Percentiles rank a stretch among this genome's conserved stretches.
Evolutionary conservation across 371 early-diverging fungal genomes (phyloP).

Genomic region (Funneliformis caledonium): DNA sequence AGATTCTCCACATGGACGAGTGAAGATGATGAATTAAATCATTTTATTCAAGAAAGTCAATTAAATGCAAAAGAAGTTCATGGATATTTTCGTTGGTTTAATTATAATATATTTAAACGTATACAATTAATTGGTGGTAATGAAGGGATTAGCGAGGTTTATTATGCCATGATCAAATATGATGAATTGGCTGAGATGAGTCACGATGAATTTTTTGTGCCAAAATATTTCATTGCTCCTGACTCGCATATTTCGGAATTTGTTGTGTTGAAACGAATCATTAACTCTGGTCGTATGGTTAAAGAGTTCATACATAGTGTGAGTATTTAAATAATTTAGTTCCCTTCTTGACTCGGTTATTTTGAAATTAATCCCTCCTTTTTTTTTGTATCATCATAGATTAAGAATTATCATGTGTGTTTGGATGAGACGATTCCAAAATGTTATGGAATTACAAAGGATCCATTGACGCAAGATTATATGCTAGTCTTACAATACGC

Average conservation of each 20-base stretch:
- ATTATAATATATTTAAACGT: neutral
- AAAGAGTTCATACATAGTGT: conserved; percentile 7
- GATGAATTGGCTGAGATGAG: neutral
- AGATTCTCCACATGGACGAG: conserved; percentile 26
- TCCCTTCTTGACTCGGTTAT: no score
- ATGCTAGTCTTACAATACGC: conserved; percentile 20
- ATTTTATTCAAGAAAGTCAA: conserved; percentile 23
- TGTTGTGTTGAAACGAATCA: conserved; percentile 18
- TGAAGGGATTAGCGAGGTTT: conserved; percentile 15
- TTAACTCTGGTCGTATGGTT: neutral
- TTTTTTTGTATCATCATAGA: neutral
- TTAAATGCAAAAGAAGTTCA: neutral
- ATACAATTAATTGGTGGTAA: conserved; percentile 2
- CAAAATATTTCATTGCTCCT: neutral
- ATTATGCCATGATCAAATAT: neutral
- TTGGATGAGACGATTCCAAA: neutral
- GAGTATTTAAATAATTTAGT: neutral
- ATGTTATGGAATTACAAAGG: conserved; percentile 28
- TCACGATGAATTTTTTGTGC: neutral
- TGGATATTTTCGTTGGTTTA: conserved; percentile 29
- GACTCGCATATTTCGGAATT: neutral
- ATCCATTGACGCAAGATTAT: conserved; percentile 12
- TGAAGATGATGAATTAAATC: neutral
- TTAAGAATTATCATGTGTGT: neutral
- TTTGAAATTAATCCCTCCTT: neutral